phyloP scores from a whole-genome alignment of 495 filamentous ascomycete species.

The Cryomyces minteri region DNA sequence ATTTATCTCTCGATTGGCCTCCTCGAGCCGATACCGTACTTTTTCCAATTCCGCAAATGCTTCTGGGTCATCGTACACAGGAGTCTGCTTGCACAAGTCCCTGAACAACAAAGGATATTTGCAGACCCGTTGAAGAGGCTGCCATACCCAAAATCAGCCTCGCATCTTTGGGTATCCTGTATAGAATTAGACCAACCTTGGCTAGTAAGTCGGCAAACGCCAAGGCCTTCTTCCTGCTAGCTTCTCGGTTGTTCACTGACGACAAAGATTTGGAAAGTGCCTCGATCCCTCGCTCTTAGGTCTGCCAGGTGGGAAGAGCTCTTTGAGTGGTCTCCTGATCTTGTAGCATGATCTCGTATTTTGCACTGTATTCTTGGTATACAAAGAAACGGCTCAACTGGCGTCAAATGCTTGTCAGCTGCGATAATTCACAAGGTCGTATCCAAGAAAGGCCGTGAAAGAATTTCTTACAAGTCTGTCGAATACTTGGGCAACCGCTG shows the following conservation, averaged over 20 bases:
- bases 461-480: constrained; percentile 40
- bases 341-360: constrained; percentile 66
- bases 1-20: constrained; percentile 59
- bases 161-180: not conserved
- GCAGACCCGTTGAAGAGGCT: constrained; percentile 90
- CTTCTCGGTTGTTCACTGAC: constrained; percentile 44
- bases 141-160: not conserved
- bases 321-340: constrained; percentile 52
- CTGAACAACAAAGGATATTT: constrained; percentile 80
- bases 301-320: constrained; percentile 55
- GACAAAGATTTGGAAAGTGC: constrained; percentile 58
- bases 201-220: constrained; percentile 75
- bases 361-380: constrained; percentile 77
- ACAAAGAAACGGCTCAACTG: constrained; percentile 65
- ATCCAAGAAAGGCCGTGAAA: not conserved
- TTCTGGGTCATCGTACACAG: constrained; percentile 63
- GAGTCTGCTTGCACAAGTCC: constrained; percentile 64
- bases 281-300: constrained; percentile 77
- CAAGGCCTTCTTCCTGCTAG: constrained; percentile 51
- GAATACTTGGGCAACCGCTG: constrained; percentile 63
- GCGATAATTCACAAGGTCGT: not conserved
- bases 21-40: constrained; percentile 44
- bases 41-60: constrained; percentile 64
- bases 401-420: not conserved
- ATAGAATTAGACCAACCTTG: constrained; percentile 39